Evolutionary conservation across 805 yeast genomes (phyloP).

Genomic region (Saccharomycopsis olivae): DNA sequence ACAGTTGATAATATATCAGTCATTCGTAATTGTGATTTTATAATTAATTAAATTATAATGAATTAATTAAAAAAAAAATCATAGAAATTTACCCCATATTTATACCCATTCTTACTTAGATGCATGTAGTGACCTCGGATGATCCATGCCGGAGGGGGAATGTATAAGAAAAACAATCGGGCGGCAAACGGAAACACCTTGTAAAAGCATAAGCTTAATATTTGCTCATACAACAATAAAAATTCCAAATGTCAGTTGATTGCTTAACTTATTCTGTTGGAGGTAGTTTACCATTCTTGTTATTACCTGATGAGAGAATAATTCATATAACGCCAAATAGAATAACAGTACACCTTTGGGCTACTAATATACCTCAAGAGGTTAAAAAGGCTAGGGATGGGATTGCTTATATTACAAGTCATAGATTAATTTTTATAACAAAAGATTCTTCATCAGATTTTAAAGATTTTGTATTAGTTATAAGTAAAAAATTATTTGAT

Average conservation of each 20-base stretch:
- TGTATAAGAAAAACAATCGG: too few relatives aligned
- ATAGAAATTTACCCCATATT: too few relatives aligned
- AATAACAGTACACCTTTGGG: constrained; percentile 22
- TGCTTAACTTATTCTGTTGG: too few relatives aligned
- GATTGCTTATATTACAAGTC: constrained; percentile 11
- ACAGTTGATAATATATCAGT: constrained; percentile 18
- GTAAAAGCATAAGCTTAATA: too few relatives aligned
- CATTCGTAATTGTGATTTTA: constrained; percentile 3
- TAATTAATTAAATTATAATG: too few relatives aligned
- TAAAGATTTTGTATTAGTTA: constrained; percentile 11
- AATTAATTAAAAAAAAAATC: too few relatives aligned
- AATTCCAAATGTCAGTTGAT: constrained; percentile 18
- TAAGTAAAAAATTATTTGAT: constrained; percentile 8
- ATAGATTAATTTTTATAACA: constrained; percentile 13
- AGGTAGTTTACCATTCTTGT: constrained; percentile 11
- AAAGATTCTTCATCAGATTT: too few relatives aligned
- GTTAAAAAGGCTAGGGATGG: constrained; percentile 6
- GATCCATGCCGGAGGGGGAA: too few relatives aligned
- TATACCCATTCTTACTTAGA: too few relatives aligned
- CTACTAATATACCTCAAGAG: constrained; percentile 4
- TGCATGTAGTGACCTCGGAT: too few relatives aligned
- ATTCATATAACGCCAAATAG: constrained; percentile 9
- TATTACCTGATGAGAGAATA: constrained; percentile 10
- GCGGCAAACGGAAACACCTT: too few relatives aligned
- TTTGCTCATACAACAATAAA: too few relatives aligned